Percentiles rank a stretch among this genome's conserved stretches.
Conservation (phyloP, 2,329 filamentous ascomycete species). For the Penicillium sp. region DNA sequence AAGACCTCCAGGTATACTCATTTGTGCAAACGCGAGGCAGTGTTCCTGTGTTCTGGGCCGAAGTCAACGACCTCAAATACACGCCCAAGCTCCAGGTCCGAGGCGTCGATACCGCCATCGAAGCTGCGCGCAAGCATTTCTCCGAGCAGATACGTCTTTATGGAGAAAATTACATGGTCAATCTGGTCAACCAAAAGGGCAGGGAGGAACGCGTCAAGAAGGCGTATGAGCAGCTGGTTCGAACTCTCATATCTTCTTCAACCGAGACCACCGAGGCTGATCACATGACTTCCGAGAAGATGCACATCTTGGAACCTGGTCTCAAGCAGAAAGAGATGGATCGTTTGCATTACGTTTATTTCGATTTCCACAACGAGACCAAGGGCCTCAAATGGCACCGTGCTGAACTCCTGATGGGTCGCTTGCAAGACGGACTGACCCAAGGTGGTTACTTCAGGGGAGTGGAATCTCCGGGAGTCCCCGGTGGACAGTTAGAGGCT, state of each 20-base stretch:
- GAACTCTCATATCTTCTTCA: conserved; percentile 68
- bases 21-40: conserved; percentile 97
- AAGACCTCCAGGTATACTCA: conserved; percentile 84
- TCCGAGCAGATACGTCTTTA: conserved; percentile 90
- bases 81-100: conserved; percentile 86
- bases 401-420: conserved; percentile 80
- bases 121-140: conserved; percentile 83
- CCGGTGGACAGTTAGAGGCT: conserved; percentile 71
- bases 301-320: conserved; percentile 69
- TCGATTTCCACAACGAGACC: conserved; percentile 97
- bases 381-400: conserved; percentile 93
- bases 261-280: conserved; percentile 66
- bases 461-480: conserved; percentile 73
- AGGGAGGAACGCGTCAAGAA: conserved; percentile 86
- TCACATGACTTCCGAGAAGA: conserved; percentile 70
- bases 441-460: conserved; percentile 91
- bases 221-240: conserved; percentile 88
- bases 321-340: conserved; percentile 67
- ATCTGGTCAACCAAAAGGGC: conserved; percentile 94
- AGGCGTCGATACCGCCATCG: conserved; percentile 73
- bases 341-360: conserved; percentile 92
- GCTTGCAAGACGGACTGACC: conserved; percentile 70
- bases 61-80: conserved; percentile 90
- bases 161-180: conserved; percentile 95
- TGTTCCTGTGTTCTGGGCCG: conserved; percentile 93